phyloP scores from a whole-genome alignment of 495 filamentous ascomycete genomes.

The Penicillium malachiteum region DNA sequence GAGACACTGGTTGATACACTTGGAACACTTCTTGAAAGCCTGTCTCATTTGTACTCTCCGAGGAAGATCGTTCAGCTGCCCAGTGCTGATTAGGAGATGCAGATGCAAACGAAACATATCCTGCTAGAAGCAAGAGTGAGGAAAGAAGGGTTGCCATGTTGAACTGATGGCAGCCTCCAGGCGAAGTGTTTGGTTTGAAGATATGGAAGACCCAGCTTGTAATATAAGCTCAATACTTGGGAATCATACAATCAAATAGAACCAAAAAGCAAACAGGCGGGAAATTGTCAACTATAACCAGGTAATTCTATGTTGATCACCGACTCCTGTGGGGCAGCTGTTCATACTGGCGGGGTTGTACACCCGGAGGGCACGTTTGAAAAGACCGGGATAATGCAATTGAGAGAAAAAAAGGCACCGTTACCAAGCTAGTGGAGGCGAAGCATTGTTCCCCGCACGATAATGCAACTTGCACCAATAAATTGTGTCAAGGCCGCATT shows the following conservation, averaged over 20 bases:
- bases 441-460: slow-evolving; percentile 8
- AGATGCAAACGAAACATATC: background rate
- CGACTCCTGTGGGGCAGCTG: too few relatives aligned
- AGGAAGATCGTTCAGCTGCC: background rate
- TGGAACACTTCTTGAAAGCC: slow-evolving; percentile 59
- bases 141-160: background rate
- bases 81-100: background rate
- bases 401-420: background rate
- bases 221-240: too few relatives aligned
- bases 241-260: too few relatives aligned
- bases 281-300: too few relatives aligned
- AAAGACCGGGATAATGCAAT: slow-evolving; percentile 3
- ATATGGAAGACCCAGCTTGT: too few relatives aligned
- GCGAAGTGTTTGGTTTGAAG: too few relatives aligned
- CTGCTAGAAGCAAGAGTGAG: slow-evolving; percentile 2
- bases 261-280: too few relatives aligned
- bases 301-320: too few relatives aligned
- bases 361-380: background rate
- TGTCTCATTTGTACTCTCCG: slow-evolving; percentile 11
- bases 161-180: background rate
- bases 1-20: slow-evolving; percentile 62
- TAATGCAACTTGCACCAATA: slow-evolving; percentile 8
- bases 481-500: slow-evolving; percentile 11
- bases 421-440: slow-evolving; percentile 5
- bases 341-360: too few relatives aligned